These are phyloP conservation scores for Dalbergia oliveri DNA, from an alignment of 306 rosid genomes.

Conservation along the genomic window DNA sequence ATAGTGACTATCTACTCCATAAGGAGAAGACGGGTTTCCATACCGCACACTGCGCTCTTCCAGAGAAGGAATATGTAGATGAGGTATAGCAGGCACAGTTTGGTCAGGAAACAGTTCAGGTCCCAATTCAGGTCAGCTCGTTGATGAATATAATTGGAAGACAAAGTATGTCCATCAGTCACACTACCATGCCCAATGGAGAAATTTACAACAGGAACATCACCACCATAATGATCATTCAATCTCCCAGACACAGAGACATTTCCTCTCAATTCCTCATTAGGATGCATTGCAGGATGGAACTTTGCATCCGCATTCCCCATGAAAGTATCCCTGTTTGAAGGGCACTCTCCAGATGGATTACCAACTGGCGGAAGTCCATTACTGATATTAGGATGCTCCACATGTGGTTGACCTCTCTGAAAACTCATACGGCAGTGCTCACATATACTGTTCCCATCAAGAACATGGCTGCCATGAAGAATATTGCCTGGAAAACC, in stretches of 20 bases:
- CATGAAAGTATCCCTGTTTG: constrained; percentile 66
- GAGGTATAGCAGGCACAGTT: constrained; percentile 64
- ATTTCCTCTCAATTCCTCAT: constrained; percentile 68
- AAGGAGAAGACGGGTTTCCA: constrained; percentile 67
- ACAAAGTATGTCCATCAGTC: constrained; percentile 58
- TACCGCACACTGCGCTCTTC: constrained; percentile 74
- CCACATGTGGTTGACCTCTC: constrained; percentile 70
- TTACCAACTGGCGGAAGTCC: constrained; percentile 65
- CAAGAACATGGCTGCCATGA: constrained; percentile 65
- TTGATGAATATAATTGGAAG: constrained; percentile 69
- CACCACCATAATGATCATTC: constrained; percentile 70
- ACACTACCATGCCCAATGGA: constrained; percentile 66
- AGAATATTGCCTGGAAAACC: constrained; percentile 76
- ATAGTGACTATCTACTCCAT: constrained; percentile 73
- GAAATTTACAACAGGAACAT: constrained; percentile 65
- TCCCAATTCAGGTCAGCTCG: constrained; percentile 67
- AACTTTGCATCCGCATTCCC: constrained; percentile 74
- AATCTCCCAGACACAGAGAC: constrained; percentile 68
- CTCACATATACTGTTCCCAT: constrained; percentile 82
- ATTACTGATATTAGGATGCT: constrained; percentile 65
- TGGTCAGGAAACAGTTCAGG: constrained; percentile 74
- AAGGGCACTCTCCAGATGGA: constrained; percentile 69
- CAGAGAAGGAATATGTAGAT: constrained; percentile 57
- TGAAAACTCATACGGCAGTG: constrained; percentile 76
- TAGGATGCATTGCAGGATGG: constrained; percentile 68